A percentile compares a stretch with the other conserved stretches of the same genome.
Evolutionary conservation across 2,329 filamentous ascomycete species (phyloP).

Genomic region (Alternaria sp.): DNA sequence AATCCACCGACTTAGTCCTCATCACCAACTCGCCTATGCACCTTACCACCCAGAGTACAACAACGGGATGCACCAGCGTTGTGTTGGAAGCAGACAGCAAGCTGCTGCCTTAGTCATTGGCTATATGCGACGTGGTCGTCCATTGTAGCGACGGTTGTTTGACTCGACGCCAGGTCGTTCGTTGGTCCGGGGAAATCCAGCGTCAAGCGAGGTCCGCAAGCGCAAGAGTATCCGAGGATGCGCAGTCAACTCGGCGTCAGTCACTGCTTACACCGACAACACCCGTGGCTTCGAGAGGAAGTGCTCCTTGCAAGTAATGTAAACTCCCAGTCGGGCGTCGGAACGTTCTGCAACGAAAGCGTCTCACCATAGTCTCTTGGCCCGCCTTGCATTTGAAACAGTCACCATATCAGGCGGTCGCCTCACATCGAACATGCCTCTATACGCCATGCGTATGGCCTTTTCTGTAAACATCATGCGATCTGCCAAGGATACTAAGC

Average conservation of each 20-base stretch:
- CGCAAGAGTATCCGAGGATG: conserved; percentile 5
- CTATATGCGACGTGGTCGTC: background rate
- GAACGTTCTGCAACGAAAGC: conserved; percentile 21
- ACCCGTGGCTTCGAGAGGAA: background rate
- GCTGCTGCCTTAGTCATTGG: background rate
- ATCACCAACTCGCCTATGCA: background rate
- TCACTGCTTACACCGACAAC: background rate
- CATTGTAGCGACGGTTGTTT: background rate
- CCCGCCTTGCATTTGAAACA: conserved; percentile 36
- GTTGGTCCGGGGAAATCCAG: background rate
- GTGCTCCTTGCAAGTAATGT: background rate
- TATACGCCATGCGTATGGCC: conserved; percentile 28
- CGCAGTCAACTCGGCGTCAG: conserved; percentile 1
- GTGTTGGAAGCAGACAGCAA: background rate
- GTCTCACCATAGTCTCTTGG: conserved; percentile 39
- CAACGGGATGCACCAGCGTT: background rate
- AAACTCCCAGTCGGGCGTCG: conserved; percentile 8
- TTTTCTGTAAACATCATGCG: conserved; percentile 30
- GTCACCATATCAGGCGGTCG: conserved; percentile 23
- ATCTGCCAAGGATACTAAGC: conserved; percentile 17
- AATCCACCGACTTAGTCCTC: background rate
- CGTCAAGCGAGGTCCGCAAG: background rate
- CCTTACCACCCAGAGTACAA: background rate
- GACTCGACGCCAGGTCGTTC: background rate
- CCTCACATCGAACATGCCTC: conserved; percentile 17